Base-by-base conservation (phyloP, 2,329 filamentous ascomycete species). In the Trichophyton benhamiae region DNA sequence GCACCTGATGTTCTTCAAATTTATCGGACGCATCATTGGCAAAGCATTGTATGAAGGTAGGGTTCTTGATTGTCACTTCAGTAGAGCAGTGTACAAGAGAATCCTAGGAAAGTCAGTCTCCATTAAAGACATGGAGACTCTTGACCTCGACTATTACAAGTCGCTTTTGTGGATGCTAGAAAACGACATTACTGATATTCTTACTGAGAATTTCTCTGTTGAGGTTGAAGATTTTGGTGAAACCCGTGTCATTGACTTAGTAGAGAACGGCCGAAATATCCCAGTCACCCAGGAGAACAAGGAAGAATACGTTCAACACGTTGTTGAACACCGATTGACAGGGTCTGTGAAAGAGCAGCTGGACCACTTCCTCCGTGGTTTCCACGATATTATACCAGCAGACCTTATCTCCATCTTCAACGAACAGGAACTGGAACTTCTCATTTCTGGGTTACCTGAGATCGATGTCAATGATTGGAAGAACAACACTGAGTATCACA, bases 381-480 rank as follows among this genome's bases (percentile, higher is more conserved):
- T 99, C 84, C 92, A 99, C 74, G 95, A 99, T 66, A 96, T 99
- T 69, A 95, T 99, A 62, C 91, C 94, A 0, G 87, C 90, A 0
- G 91, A 96, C 67, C 80, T 99, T 57, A 89, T 99, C 69, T 87
- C 91, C 58, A 99, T 99, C 69, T 99, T 99, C 80, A 96, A 95
- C 72, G 94, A 99, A 74, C 94, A 99, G 73, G 94, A 99, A 76
- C 82, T 99, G 30, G 94, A 99, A 74, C 80, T 99, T 57, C 81
- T 99, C 64, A 99, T 99, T 71, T 99, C 94, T 58, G 94, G 94
- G 71, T 82, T 99, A 59, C 94, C 94, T 1, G 94, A 99, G 71
- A 96, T 99, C 67, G 92, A 99, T 68, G 85, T 97, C 46, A 94
- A 99, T 70, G 94, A 99, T 76, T 99, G 94, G 94, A 96, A 96